Evolutionary conservation across 1,284 basidiomycete species (phyloP), one percentile per base, ranked within the genome.

Genomic region (Trichosporon faecale): DNA sequence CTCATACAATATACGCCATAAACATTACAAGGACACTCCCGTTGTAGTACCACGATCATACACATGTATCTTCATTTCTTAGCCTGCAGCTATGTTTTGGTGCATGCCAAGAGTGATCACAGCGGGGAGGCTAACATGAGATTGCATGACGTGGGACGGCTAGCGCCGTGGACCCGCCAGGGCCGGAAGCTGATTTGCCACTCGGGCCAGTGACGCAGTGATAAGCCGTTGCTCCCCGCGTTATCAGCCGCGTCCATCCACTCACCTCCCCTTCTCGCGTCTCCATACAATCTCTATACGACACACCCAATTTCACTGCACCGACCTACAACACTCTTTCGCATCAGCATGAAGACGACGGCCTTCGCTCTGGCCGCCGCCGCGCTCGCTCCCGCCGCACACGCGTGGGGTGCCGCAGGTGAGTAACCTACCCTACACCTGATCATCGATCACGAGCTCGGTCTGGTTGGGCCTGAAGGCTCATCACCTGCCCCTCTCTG

Each of bases 351-450:
- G 57, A 61, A 61, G 57, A 61, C 57, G 31, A 61, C 57, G 57
- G 57, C 57, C 2, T 16, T 61, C 7, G 57, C 57, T 61, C 18
- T 61, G 16, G 61, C 67, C 29, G 67, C 66, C 27, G 66, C 61
- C 44, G 67, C 67, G 11, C 31, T 33, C n/a, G 67, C 46, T 6
- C 63, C 67, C 40, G 31, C 31, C 18, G 67, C 60, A 4, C 61
- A 52, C 21, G 61, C 67, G 23, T 68, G 67, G 67, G 67, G 67
- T 44, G 67, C 67, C 11, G 67, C 67, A 14, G 67, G 67, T 68
- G 61, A 68, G 67, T 64, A 16, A 27, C 37, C 12, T 7, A 18
- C 6, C 64, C 14, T 31, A 9, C 35, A 12, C 35, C 12, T 12
- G 7, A 37, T 14, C 35, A 37, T 12, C 64, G 81, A 73, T 27